phyloP scores from a whole-genome alignment of 352 stramenopile species.

The Hyaloperonospora brassicae region DNA sequence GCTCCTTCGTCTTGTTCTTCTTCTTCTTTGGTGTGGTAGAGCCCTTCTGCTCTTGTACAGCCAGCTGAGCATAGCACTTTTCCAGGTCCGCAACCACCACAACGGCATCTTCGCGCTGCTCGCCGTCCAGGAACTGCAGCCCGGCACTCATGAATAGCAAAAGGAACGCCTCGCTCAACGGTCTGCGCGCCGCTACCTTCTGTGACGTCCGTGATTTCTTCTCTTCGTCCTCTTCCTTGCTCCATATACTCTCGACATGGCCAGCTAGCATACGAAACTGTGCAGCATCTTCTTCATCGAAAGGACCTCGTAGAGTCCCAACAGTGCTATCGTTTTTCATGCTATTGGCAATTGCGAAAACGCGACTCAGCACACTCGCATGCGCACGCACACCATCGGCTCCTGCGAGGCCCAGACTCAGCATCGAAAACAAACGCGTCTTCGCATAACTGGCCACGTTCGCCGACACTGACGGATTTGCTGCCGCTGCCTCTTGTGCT shows the following conservation, averaged over 20 bases:
- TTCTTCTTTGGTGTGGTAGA: conserved; percentile 17
- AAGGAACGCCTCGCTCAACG: conserved; percentile 53
- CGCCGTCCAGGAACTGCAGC: conserved; percentile 61
- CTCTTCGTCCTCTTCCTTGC: conserved; percentile 26
- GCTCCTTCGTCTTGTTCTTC: conserved; percentile 31
- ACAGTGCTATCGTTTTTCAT: conserved; percentile 24
- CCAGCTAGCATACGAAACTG: conserved; percentile 16
- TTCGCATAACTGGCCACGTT: conserved; percentile 38
- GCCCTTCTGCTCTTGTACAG: conserved; percentile 18
- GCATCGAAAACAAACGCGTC: conserved; percentile 59
- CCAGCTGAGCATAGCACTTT: conserved; percentile 58
- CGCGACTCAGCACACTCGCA: conserved; percentile 39
- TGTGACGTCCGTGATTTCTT: conserved; percentile 20
- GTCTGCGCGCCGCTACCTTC: conserved; percentile 21
- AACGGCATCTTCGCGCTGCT: conserved; percentile 52
- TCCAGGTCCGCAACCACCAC: conserved; percentile 56
- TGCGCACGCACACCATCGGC: conserved; percentile 20
- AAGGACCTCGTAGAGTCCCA: conserved; percentile 30
- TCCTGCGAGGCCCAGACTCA: conserved; percentile 49
- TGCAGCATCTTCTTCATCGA: conserved; percentile 27
- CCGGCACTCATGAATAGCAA: conserved; percentile 68
- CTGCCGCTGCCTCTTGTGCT: conserved; percentile 19
- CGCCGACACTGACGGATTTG: conserved; percentile 39
- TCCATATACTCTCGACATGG: conserved; percentile 32
- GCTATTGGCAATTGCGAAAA: conserved; percentile 34